These are phyloP conservation scores for Diaporthe nobilis DNA, from an alignment of 2,329 filamentous ascomycete species.

Conservation along the genomic window DNA sequence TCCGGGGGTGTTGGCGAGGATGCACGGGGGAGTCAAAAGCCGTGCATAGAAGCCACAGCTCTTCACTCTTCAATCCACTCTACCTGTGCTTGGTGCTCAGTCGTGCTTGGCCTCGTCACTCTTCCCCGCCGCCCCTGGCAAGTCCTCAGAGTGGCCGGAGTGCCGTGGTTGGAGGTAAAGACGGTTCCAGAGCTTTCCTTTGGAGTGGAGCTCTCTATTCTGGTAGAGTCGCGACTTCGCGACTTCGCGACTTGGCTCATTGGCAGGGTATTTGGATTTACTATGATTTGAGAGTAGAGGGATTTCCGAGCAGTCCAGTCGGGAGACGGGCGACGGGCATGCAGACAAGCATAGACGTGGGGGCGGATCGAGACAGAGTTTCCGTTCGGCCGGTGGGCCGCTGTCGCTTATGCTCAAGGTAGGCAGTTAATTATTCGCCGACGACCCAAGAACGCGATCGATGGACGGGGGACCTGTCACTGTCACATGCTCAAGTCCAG, in stretches of 20 bases:
- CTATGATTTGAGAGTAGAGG: neutral
- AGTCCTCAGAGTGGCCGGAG: neutral
- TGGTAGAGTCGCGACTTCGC: neutral
- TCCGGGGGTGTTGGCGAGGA: neutral
- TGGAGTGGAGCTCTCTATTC: neutral
- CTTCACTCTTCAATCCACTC: neutral
- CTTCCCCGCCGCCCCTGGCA: neutral
- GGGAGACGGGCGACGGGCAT: neutral
- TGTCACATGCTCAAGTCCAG: slow-evolving; percentile 25
- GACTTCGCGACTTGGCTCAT: neutral
- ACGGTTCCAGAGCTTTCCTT: neutral
- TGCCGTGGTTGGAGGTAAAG: neutral
- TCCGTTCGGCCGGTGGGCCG: slow-evolving; percentile 37
- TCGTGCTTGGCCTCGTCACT: neutral
- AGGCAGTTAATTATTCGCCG: neutral
- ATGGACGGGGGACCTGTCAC: slow-evolving; percentile 9
- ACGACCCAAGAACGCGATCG: neutral
- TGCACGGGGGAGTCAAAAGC: neutral
- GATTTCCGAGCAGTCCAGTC: neutral
- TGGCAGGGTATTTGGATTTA: neutral
- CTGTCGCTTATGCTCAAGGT: neutral
- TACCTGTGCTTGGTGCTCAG: neutral
- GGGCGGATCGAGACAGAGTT: slow-evolving; percentile 15
- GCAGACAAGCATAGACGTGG: neutral
- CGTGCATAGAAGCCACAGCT: neutral